Evolutionary conservation across 768 basidiomycete genomes (phyloP).

Genomic region (Tricholomella constricta): DNA sequence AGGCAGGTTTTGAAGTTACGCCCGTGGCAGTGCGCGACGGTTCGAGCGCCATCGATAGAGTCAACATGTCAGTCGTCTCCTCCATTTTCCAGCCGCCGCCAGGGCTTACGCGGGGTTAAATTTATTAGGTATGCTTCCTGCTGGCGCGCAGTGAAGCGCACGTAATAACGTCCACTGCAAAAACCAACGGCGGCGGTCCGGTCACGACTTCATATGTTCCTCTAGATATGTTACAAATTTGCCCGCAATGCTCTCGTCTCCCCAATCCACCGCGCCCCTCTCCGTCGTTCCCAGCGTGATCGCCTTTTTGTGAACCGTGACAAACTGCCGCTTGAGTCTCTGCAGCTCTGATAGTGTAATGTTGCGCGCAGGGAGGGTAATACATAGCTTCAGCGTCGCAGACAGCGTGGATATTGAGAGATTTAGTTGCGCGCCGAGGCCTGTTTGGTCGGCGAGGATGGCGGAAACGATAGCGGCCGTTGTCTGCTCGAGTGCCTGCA

Average conservation of each 20-base stretch:
- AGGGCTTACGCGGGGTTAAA: neutral
- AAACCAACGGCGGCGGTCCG: no score
- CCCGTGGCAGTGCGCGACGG: conserved; percentile 56
- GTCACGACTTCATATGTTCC: conserved; percentile 59
- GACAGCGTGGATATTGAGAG: conserved; percentile 46
- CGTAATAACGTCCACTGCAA: conserved; percentile 11
- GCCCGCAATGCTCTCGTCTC: conserved; percentile 63
- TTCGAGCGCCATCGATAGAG: conserved; percentile 57
- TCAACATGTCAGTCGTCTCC: conserved; percentile 59
- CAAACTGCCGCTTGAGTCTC: conserved; percentile 88
- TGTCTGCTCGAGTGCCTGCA: conserved; percentile 83
- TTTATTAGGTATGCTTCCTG: conserved; percentile 36
- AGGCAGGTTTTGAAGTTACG: conserved; percentile 53
- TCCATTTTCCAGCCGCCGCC: neutral
- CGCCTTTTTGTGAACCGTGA: conserved; percentile 86
- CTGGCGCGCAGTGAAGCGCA: conserved; percentile 32
- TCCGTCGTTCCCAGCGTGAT: conserved; percentile 82
- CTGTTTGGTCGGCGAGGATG: conserved; percentile 65
- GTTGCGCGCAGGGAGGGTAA: conserved; percentile 68
- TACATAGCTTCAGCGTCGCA: conserved; percentile 39
- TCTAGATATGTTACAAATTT: conserved; percentile 76
- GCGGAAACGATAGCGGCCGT: conserved; percentile 69
- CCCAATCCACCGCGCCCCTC: conserved; percentile 76
- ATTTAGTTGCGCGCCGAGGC: conserved; percentile 53
- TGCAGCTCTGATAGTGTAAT: conserved; percentile 88